Conservation (phyloP, 192 early-diverging fungal genomes). For the Backusella mclennaniae region DNA sequence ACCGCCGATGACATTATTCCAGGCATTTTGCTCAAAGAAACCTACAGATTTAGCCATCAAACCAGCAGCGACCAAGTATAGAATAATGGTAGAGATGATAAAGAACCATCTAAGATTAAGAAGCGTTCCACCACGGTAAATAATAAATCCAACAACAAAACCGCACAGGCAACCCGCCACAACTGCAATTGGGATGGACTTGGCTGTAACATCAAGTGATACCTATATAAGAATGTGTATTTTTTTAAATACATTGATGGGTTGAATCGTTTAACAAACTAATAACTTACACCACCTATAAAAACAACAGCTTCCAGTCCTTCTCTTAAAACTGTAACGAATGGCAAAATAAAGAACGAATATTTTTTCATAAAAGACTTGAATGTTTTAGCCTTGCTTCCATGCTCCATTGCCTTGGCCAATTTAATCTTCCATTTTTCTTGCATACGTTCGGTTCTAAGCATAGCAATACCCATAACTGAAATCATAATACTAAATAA, state of each 20-base stretch:
- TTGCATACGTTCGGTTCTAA: conserved; percentile 69
- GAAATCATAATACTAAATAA: conserved; percentile 62
- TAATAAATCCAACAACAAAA: conserved; percentile 63
- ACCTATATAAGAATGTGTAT: conserved; percentile 33
- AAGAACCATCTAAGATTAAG: conserved; percentile 81
- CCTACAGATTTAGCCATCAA: conserved; percentile 68
- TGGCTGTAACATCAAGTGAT: conserved; percentile 57
- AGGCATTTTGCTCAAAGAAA: conserved; percentile 65
- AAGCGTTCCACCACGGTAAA: conserved; percentile 70
- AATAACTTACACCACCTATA: conserved; percentile 72
- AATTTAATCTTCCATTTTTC: conserved; percentile 69
- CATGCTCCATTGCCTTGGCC: conserved; percentile 29
- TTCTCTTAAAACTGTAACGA: conserved; percentile 84
- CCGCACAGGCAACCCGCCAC: conserved; percentile 72
- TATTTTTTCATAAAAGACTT: conserved; percentile 53
- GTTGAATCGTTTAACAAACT: not conserved
- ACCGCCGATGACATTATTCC: conserved; percentile 61
- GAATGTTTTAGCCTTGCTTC: conserved; percentile 18
- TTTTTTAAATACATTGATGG: not conserved
- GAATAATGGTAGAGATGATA: conserved; percentile 61
- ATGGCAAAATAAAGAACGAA: conserved; percentile 81
- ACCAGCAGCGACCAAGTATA: conserved; percentile 83
- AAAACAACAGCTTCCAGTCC: conserved; percentile 89
- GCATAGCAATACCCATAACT: conserved; percentile 79
- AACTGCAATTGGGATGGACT: conserved; percentile 79